Evolutionary conservation across 2,329 filamentous ascomycete genomes (phyloP).

Genomic region (Aspergillus fructus): DNA sequence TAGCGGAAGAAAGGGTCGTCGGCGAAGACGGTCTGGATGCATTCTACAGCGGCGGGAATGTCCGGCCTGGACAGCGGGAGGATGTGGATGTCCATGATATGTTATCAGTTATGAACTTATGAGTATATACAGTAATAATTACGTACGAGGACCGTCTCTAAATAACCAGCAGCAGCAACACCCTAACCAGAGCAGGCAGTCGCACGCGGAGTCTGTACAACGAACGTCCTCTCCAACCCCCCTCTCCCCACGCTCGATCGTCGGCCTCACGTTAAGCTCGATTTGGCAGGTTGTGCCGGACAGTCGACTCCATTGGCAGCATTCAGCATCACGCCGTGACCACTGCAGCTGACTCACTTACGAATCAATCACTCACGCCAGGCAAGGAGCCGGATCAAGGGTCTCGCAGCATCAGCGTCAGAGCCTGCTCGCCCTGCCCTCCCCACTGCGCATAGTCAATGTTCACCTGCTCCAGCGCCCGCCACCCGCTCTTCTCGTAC

Average conservation of each 20-base stretch:
- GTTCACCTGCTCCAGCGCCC: conserved; percentile 35
- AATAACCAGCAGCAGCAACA: neutral
- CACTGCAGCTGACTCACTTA: neutral
- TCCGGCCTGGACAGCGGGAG: conserved; percentile 57
- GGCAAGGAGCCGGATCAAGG: neutral
- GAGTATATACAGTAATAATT: neutral
- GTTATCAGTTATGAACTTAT: neutral
- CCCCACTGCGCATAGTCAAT: conserved; percentile 37
- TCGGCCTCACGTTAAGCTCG: conserved; percentile 2
- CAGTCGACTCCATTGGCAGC: neutral
- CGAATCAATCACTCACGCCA: neutral
- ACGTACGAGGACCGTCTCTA: neutral
- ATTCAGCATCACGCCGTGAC: neutral
- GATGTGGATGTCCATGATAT: conserved; percentile 55
- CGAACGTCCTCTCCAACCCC: neutral
- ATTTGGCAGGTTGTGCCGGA: conserved; percentile 13
- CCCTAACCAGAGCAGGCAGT: neutral
- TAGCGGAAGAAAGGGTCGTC: conserved; percentile 67
- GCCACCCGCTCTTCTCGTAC: conserved; percentile 53
- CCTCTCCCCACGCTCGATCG: neutral
- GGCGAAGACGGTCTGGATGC: conserved; percentile 65
- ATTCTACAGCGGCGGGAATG: conserved; percentile 63
- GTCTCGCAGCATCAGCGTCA: conserved; percentile 26
- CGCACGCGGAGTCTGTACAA: conserved; percentile 10
- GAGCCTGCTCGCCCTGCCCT: conserved; percentile 13